Conservation (phyloP, 371 early-diverging fungal genomes). For the Mortierella sp. region DNA sequence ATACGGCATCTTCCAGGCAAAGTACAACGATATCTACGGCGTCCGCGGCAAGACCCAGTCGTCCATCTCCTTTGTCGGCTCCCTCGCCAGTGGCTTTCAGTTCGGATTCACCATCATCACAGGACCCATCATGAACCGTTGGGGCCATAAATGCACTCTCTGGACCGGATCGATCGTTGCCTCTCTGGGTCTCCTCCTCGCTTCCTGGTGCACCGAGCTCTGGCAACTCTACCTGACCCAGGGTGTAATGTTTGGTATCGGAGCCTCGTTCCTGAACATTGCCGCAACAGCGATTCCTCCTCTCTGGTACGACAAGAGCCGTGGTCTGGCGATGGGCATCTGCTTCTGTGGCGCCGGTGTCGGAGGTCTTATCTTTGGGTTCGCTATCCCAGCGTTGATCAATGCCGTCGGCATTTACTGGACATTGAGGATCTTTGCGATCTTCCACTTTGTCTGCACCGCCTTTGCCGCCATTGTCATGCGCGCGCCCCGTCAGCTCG, state of each 20-base stretch:
- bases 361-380: slow-evolving; percentile 74
- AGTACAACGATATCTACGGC: slow-evolving; percentile 46
- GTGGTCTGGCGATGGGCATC: slow-evolving; percentile 84
- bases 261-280: slow-evolving; percentile 76
- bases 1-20: slow-evolving; percentile 51
- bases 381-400: slow-evolving; percentile 67
- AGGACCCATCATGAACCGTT: slow-evolving; percentile 63
- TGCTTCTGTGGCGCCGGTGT: slow-evolving; percentile 79
- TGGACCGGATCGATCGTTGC: slow-evolving; percentile 63
- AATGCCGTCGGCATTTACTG: slow-evolving; percentile 67
- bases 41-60: slow-evolving; percentile 30
- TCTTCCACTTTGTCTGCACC: slow-evolving; percentile 66
- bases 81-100: slow-evolving; percentile 52
- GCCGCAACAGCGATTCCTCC: slow-evolving; percentile 77
- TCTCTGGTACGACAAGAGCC: slow-evolving; percentile 77
- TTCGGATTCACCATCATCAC: slow-evolving; percentile 59
- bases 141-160: slow-evolving; percentile 68
- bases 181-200: slow-evolving; percentile 72
- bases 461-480: slow-evolving; percentile 62
- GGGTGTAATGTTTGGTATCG: slow-evolving; percentile 78
- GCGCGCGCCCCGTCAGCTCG: slow-evolving; percentile 59
- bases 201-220: slow-evolving; percentile 71
- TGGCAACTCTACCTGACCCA: slow-evolving; percentile 82
- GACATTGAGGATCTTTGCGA: slow-evolving; percentile 78
- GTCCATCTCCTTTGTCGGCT: slow-evolving; percentile 46